These are phyloP conservation scores for Pleurotus eryngii DNA, from an alignment of 768 basidiomycete genomes.

Conservation along the genomic window DNA sequence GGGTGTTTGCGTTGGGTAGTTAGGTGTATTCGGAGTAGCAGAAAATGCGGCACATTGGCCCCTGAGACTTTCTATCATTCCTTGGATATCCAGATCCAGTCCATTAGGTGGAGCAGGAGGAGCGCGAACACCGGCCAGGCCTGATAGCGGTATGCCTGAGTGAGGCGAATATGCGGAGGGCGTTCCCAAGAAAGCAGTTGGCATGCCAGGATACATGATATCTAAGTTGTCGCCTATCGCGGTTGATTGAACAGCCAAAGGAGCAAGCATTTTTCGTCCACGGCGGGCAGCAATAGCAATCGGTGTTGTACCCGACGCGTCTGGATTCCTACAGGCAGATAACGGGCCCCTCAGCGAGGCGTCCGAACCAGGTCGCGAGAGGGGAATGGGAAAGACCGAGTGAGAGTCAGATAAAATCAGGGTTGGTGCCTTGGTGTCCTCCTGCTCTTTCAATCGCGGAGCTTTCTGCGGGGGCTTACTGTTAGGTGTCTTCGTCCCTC, in stretches of 20 bases:
- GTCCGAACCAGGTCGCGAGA: constrained; percentile 21
- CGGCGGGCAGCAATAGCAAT: constrained; percentile 33
- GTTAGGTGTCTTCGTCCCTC: constrained; percentile 16
- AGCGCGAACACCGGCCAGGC: constrained; percentile 17
- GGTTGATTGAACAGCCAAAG: constrained; percentile 21
- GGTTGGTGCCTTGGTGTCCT: constrained; percentile 27
- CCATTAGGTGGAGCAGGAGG: not conserved
- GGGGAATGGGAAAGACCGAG: constrained; percentile 31
- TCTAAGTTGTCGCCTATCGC: constrained; percentile 14
- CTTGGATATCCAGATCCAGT: constrained; percentile 33
- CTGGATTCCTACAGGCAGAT: not conserved
- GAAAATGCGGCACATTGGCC: constrained; percentile 30
- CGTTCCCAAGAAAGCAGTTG: constrained; percentile 41
- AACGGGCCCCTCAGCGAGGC: constrained; percentile 20
- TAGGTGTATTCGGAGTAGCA: constrained; percentile 8
- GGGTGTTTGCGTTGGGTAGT: not conserved
- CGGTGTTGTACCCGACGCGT: constrained; percentile 7
- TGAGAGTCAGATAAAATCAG: constrained; percentile 42
- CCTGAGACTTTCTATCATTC: constrained; percentile 44
- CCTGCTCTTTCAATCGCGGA: constrained; percentile 12
- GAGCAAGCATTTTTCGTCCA: constrained; percentile 28
- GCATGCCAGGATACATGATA: constrained; percentile 37
- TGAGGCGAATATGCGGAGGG: constrained; percentile 34
- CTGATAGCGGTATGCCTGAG: constrained; percentile 22
- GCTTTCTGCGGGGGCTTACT: constrained; percentile 5